These are phyloP conservation scores for Prototheca stagnorum DNA, from an alignment of 163 green algal genomes.

Conservation along the genomic window DNA sequence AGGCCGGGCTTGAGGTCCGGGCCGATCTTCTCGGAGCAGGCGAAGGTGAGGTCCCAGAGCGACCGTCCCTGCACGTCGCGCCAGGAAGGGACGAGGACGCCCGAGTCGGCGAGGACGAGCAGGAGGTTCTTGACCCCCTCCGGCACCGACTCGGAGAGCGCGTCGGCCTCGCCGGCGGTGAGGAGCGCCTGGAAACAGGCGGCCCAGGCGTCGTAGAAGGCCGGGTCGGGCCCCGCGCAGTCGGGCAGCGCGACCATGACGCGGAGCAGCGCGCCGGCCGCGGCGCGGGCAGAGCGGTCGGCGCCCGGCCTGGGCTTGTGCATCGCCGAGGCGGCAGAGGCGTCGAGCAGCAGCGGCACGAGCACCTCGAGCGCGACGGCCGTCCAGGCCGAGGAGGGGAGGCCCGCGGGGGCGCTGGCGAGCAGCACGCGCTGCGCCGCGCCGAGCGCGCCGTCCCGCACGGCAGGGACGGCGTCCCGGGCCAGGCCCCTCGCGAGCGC, in stretches of 20 bases:
- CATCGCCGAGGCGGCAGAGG: neutral
- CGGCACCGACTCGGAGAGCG: slow-evolving; percentile 63
- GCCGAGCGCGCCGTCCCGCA: slow-evolving; percentile 44
- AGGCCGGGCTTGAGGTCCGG: slow-evolving; percentile 37
- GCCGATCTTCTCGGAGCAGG: slow-evolving; percentile 21
- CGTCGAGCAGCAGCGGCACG: slow-evolving; percentile 17
- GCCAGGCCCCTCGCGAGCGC: slow-evolving; percentile 23
- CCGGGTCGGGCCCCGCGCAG: slow-evolving; percentile 11
- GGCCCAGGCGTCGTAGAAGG: slow-evolving; percentile 35
- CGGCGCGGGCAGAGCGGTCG: slow-evolving; percentile 37
- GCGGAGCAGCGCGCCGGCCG: slow-evolving; percentile 43
- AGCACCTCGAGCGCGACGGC: slow-evolving; percentile 16
- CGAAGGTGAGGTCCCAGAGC: slow-evolving; percentile 59
- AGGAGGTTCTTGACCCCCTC: slow-evolving; percentile 91
- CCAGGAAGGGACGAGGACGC: slow-evolving; percentile 40
- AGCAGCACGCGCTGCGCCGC: slow-evolving; percentile 26
- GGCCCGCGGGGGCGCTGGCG: slow-evolving; percentile 11
- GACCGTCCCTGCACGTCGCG: slow-evolving; percentile 29
- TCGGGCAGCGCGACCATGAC: slow-evolving; percentile 29
- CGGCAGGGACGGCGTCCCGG: slow-evolving; percentile 15
- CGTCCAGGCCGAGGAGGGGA: slow-evolving; percentile 20
- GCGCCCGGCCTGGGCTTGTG: slow-evolving; percentile 8
- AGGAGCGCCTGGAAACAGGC: slow-evolving; percentile 24
- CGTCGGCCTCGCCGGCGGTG: slow-evolving; percentile 37
- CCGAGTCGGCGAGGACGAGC: slow-evolving; percentile 57